Evolutionary conservation across 345 rosid genomes (phyloP).

Genomic region (Carallia pectinifolia): DNA sequence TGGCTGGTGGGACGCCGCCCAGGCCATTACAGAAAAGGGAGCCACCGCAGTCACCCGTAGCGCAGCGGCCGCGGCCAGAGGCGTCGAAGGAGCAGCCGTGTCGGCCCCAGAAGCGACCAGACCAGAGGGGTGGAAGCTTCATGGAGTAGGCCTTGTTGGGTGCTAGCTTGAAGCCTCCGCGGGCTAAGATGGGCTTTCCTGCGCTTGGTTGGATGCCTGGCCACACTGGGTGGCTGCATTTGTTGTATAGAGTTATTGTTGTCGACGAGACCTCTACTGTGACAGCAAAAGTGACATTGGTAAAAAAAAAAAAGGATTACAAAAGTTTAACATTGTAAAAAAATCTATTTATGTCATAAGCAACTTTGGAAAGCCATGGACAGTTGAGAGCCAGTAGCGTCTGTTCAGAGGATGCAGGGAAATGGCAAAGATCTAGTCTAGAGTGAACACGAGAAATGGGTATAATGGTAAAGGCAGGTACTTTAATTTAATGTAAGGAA

Average conservation of each 20-base stretch:
- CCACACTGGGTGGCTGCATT: slow-evolving; percentile 82
- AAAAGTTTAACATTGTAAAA: background rate
- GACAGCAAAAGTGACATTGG: background rate
- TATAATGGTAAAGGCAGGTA: no score
- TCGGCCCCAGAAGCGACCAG: slow-evolving; percentile 97
- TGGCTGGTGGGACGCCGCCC: slow-evolving; percentile 89
- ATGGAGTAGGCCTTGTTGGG: slow-evolving; percentile 60
- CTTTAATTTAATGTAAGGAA: no score
- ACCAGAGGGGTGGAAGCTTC: slow-evolving; percentile 75
- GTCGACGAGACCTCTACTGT: slow-evolving; percentile 47
- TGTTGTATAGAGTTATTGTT: slow-evolving; percentile 68
- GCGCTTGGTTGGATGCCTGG: slow-evolving; percentile 94
- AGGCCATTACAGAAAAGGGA: slow-evolving; percentile 76
- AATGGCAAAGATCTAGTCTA: no score
- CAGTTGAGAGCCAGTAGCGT: no score
- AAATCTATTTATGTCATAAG: no score
- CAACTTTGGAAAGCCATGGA: background rate
- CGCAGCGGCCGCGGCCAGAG: slow-evolving; percentile 69
- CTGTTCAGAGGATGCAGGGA: no score
- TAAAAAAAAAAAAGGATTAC: background rate
- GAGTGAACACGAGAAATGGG: no score
- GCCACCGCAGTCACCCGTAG: slow-evolving; percentile 92
- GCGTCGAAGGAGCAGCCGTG: slow-evolving; percentile 81
- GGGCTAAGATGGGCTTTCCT: slow-evolving; percentile 67
- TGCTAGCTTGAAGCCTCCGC: slow-evolving; percentile 78